phyloP scores from a whole-genome alignment of 805 yeast genomes.

The Pichia ethanolica region DNA sequence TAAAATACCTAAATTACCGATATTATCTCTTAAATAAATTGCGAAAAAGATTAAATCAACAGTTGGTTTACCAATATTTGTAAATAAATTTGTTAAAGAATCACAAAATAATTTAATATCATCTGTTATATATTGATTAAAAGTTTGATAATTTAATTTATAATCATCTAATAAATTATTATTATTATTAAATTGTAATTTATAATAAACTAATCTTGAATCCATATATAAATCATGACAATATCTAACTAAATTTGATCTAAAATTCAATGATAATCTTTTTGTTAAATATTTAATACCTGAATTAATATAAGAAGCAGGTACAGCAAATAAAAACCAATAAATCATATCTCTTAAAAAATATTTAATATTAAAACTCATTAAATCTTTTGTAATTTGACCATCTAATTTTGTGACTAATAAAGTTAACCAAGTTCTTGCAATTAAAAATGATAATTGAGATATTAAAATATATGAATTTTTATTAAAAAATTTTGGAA shows the following conservation, averaged over 20 bases:
- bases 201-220: constrained; percentile 73
- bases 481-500: constrained; percentile 66
- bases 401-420: constrained; percentile 88
- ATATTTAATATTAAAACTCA: constrained; percentile 68
- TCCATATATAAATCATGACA: constrained; percentile 87
- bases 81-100: constrained; percentile 73
- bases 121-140: constrained; percentile 81
- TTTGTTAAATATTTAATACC: constrained; percentile 77
- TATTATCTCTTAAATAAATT: constrained; percentile 71
- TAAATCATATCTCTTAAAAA: constrained; percentile 71
- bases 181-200: constrained; percentile 56
- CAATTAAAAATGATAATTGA: constrained; percentile 66
- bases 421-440: constrained; percentile 82
- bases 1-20: constrained; percentile 78
- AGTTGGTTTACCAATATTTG: constrained; percentile 86
- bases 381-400: constrained; percentile 81
- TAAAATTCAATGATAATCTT: constrained; percentile 71
- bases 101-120: constrained; percentile 78
- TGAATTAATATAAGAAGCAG: constrained; percentile 88
- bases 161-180: constrained; percentile 27
- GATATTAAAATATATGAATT: constrained; percentile 58
- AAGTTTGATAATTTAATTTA: constrained; percentile 45
- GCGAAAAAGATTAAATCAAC: constrained; percentile 82
- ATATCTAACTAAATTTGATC: constrained; percentile 77
- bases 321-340: constrained; percentile 88